These are phyloP conservation scores for Lachancea waltii DNA, from an alignment of 805 yeast genomes.

Conservation along the genomic window DNA sequence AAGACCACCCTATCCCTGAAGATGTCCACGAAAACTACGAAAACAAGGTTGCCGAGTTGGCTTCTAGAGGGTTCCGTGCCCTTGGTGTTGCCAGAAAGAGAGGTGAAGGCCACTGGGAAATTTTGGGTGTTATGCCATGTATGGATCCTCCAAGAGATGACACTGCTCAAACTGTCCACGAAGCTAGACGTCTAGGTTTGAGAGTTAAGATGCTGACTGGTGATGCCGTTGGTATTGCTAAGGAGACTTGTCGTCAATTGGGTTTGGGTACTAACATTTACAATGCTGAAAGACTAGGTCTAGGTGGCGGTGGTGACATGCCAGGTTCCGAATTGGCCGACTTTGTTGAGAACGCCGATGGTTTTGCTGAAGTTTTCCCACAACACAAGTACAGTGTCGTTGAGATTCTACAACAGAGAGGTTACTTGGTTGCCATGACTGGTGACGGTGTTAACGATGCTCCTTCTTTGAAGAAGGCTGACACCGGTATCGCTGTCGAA, in stretches of 20 bases:
- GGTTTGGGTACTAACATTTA: conserved; percentile 95
- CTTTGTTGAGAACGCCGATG: conserved; percentile 95
- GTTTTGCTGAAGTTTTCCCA: conserved; percentile 98
- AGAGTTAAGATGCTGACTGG: conserved; percentile 98
- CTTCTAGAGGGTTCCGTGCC: conserved; percentile 97
- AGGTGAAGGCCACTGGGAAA: conserved; percentile 98
- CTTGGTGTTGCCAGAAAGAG: conserved; percentile 98
- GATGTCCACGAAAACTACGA: conserved; percentile 90
- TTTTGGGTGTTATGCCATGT: conserved; percentile 96
- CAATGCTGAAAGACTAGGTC: conserved; percentile 94
- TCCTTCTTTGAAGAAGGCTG: conserved; percentile 94
- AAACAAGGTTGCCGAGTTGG: conserved; percentile 95
- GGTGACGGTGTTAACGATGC: conserved; percentile 99
- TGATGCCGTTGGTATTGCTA: conserved; percentile 98
- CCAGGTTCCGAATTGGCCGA: conserved; percentile 97
- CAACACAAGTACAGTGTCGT: conserved; percentile 96
- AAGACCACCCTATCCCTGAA: conserved; percentile 94
- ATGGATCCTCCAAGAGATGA: conserved; percentile 99
- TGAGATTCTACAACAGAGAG: conserved; percentile 91
- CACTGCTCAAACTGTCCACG: conserved; percentile 89
- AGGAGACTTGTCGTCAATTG: conserved; percentile 96
- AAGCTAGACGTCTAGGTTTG: conserved; percentile 86
- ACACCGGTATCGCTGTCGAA: conserved; percentile 96
- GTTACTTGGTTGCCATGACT: conserved; percentile 97
- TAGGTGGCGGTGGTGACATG: conserved; percentile 93